phyloP scores from a whole-genome alignment of 2,329 filamentous ascomycete genomes.

The Cladosporium sp. region DNA sequence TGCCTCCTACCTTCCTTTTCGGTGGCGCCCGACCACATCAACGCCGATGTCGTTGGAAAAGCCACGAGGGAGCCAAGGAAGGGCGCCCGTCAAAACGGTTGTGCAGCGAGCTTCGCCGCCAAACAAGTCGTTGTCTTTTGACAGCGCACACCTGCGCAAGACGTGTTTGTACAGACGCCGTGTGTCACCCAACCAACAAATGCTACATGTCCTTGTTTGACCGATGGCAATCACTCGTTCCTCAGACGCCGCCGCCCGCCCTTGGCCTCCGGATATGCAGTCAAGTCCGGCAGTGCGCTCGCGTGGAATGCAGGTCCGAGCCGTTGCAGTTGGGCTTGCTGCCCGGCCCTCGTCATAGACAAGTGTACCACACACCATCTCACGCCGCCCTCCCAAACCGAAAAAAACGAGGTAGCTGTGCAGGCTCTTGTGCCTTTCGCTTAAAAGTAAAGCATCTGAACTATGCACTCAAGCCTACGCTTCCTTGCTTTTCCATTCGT shows the following conservation, averaged over 20 bases:
- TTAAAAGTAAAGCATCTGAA: neutral
- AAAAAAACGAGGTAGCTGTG: neutral
- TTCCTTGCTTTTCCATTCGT: neutral
- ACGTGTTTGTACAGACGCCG: constrained; percentile 10
- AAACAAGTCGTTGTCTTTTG: constrained; percentile 8
- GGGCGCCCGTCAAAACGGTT: constrained; percentile 8
- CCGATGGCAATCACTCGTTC: neutral
- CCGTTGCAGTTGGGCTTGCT: constrained; percentile 7
- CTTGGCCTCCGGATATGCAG: neutral
- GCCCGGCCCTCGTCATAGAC: constrained; percentile 4
- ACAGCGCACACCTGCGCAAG: constrained; percentile 10
- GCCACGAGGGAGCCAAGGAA: constrained; percentile 6
- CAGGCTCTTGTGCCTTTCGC: neutral
- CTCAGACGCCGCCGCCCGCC: neutral
- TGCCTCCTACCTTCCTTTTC: constrained; percentile 7
- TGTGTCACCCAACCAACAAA: constrained; percentile 4
- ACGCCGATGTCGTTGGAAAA: neutral
- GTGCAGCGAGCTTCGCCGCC: constrained; percentile 13
- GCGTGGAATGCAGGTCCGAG: constrained; percentile 11
- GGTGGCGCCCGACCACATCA: constrained; percentile 4
- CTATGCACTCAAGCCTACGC: constrained; percentile 1
- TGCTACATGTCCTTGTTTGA: neutral
- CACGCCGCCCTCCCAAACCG: neutral
- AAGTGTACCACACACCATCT: constrained; percentile 4
- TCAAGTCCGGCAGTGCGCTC: constrained; percentile 3